Evolutionary conservation across 2,329 filamentous ascomycete species (phyloP), one percentile per base, ranked within the genome.

Genomic region (Cladorrhinum sp.): DNA sequence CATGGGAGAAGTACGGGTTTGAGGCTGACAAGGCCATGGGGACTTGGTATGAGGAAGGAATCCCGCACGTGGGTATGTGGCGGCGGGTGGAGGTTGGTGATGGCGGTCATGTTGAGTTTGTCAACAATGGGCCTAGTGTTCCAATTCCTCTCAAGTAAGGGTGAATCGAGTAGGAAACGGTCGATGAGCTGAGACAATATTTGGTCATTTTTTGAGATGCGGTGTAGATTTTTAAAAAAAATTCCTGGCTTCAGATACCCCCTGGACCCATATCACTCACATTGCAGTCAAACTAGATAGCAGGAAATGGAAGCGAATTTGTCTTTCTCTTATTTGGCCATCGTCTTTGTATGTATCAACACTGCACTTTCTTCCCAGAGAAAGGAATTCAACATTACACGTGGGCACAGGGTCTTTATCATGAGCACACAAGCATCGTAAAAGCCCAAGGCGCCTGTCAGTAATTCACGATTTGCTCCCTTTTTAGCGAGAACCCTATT

Each of bases 61-160:
- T 96, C 58, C 80, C 84, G 65, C 92, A 96, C 77, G 82, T 96
- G 18, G 92, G 90, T 62, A 96, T 97, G 92, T 96, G 36, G 36
- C 14, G 21, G 30, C 20, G 53, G 20, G 53, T 55, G 2, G 2
- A 42, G 21, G 53, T 55, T 24, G 53, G 53, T 1, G 39, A 55
- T 36, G 53, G 53, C 14, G 53, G 52, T 36, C 52, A 39, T 9
- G 36, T 36, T 39, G 52, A 46, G 42, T 46, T 20, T 46, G 42
- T 18, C 16, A 20, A 9, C 42, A 46, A 4, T 36, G 33, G 26
- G 26, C 26, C 26, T 30, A 10, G 4, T 10, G 26, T 30, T 4
- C 26, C 26, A 10, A 10, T 5, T 30, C 5, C 10, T 30, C 4
- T 30, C 5, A 4, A 30, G 26, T 30, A 30, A 36, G 33, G 14